Evolutionary conservation across 2,329 filamentous ascomycete species (phyloP), one percentile per base, ranked within the genome.

Genomic region (Ophiocordyceps australis): DNA sequence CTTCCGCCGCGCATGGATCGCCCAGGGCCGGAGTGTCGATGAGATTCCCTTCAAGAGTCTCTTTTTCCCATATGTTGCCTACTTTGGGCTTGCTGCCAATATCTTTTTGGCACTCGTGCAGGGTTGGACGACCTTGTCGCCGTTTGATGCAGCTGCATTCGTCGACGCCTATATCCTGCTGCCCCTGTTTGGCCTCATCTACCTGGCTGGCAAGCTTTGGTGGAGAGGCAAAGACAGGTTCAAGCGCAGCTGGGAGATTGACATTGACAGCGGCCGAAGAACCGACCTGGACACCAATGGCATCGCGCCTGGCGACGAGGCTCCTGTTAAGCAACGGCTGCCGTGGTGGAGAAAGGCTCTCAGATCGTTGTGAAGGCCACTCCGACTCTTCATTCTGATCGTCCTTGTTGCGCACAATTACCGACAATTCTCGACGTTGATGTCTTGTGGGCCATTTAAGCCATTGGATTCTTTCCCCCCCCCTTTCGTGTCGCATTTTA

Each of bases 101-200:
- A 35, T 65, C 3, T 72, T 74, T 35, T 45, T 74, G 14, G 63
- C 67, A 0, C 41, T 74, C 1, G 54, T 74, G 3, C 66, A 73
- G 39, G 69, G 68, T 4, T 74, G 67, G 66, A 60, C 64, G 5
- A 67, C 58, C 0, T 46, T 74, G 5, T 54, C 58, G 3, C 69
- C 69, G 0, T 74, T 72, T 32, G 43, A 62, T 20, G 62, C 59
- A 0, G 64, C 59, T 5, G 49, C 54, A n/a, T 73, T 74, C 36
- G 66, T 74, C 9, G 65, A 71, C 35, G 66, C 68, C 0, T 74
- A 74, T 36, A 65, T 74, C 28, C 42, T 74, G 14, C 39, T 74
- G 17, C 65, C 65, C 3, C 45, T 74, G 0, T 74, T 74, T 34
- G 57, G 50, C 1, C 30, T 73, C 22, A 70, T 74, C 11, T 73